Conservation (phyloP, 768 basidiomycete species). For the Neoboletus brunneissimus region DNA sequence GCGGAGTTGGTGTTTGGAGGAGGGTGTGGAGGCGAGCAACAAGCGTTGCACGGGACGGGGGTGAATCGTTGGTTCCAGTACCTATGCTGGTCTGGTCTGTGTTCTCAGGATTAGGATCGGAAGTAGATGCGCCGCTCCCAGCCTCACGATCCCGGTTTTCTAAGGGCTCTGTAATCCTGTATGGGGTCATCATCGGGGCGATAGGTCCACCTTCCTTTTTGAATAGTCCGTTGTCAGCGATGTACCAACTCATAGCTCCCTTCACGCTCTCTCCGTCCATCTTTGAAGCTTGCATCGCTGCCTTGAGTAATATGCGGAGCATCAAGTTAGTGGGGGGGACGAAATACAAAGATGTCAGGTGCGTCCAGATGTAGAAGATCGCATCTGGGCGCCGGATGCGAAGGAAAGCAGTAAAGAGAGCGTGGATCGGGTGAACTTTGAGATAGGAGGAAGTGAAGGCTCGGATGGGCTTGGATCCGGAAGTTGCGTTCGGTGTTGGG, state of each 20-base stretch:
- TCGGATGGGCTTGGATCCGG: background rate
- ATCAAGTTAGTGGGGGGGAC: conserved; percentile 53
- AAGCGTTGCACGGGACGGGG: conserved; percentile 9
- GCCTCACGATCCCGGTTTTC: background rate
- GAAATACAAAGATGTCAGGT: conserved; percentile 56
- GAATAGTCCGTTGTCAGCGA: conserved; percentile 20
- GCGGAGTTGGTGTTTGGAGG: conserved; percentile 23
- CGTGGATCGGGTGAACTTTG: conserved; percentile 35
- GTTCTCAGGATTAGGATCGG: background rate
- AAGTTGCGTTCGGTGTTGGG: background rate
- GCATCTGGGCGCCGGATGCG: conserved; percentile 57
- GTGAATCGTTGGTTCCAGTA: background rate
- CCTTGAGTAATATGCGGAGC: conserved; percentile 58
- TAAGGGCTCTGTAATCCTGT: background rate
- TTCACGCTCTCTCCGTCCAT: conserved; percentile 52
- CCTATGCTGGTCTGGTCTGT: background rate
- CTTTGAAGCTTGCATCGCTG: conserved; percentile 51
- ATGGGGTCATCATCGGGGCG: conserved; percentile 4
- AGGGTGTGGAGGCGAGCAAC: conserved; percentile 9
- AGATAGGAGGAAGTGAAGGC: conserved; percentile 10
- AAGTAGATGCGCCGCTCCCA: background rate
- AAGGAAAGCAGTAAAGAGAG: conserved; percentile 48
- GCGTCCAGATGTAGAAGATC: conserved; percentile 67
- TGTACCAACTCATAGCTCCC: conserved; percentile 40
- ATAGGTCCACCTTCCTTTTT: conserved; percentile 16